Evolutionary conservation across 2,329 filamentous ascomycete species (phyloP), one percentile per base, ranked within the genome.

Genomic region (Penicillium digitatum): DNA sequence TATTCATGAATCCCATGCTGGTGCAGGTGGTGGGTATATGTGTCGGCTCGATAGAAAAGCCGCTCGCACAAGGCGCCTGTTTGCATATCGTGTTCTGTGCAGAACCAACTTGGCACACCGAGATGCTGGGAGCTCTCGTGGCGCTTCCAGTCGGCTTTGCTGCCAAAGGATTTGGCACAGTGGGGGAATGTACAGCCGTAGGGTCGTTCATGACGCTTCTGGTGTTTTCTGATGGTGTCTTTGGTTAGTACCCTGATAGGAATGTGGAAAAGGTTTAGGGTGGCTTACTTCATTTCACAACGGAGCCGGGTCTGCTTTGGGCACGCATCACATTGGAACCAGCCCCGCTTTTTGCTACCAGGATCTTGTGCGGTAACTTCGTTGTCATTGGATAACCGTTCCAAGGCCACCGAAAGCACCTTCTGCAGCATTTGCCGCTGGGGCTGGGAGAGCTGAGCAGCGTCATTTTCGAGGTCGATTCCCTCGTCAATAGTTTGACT

Each of bases 131-230:
- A 85, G 61, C 85, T 87, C 67, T 96, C 93, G 66, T 96, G 92
- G 1, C 92, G 84, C 69, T 95, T 95, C 92, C 85, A 96, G 72
- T 96, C 92, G 56, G 90, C 92, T 69, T 96, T 95, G 71, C 88
- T 92, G n/a, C 92, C 92, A 62, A 96, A 96, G 0, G 69, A 78
- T 66, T 90, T 91, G 46, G 74, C 71, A 66, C 92, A 96, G 29
- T 76, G 73, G 9, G 78, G 72, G 60, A 86, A 88, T 0, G 90
- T 95, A 71, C 92, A 96, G 12, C 85, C 86, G 59, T 93, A 96
- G 0, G 90, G 92, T 61, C 85, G 86, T 8, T 83, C 80, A 69
- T 96, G 92, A 1, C 91, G 84, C 68, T 90, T 93, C 70, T 83
- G 78, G 69, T 96, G 92, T 71, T 96, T 96, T 61, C 89, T 93